Percentiles rank a stretch among this genome's conserved stretches.
phyloP scores from a whole-genome alignment of 257 asterid genomes.

The Haberlea rhodopensis region DNA sequence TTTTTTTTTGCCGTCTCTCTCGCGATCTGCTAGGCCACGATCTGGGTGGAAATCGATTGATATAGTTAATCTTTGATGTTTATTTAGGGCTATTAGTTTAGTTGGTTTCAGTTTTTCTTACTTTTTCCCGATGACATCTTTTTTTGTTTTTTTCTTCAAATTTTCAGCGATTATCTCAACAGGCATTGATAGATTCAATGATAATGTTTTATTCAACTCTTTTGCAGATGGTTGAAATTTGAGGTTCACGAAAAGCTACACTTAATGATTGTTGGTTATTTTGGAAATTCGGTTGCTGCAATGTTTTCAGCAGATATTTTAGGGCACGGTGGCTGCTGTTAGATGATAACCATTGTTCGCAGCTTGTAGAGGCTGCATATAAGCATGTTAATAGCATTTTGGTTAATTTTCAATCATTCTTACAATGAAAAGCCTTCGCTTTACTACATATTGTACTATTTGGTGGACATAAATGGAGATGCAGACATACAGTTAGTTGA shows the following conservation, averaged over 20 bases:
- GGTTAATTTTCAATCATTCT: conserved; percentile 58
- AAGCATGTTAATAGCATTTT: conserved; percentile 83
- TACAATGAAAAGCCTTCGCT: conserved; percentile 61
- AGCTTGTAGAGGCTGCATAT: conserved; percentile 89
- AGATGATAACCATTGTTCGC: conserved; percentile 72
- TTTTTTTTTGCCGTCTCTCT: not conserved
- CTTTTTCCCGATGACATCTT: not conserved
- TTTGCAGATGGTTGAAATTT: conserved; percentile 39
- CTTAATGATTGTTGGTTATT: conserved; percentile 21
- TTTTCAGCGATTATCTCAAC: conserved; percentile 13
- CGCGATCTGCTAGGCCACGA: conserved; percentile 1
- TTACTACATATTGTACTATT: conserved; percentile 53
- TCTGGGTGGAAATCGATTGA: conserved; percentile 15
- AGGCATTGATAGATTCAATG: not conserved
- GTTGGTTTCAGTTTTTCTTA: conserved; percentile 8
- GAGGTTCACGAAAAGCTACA: conserved; percentile 21
- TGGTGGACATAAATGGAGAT: conserved; percentile 45
- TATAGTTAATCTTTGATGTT: not conserved
- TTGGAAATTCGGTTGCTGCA: conserved; percentile 25
- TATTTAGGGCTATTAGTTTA: not conserved
- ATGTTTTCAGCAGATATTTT: conserved; percentile 24
- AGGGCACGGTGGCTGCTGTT: conserved; percentile 41
- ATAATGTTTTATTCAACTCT: conserved; percentile 21
- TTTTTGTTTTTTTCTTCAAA: not conserved
- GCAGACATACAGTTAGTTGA: conserved; percentile 46